These are phyloP conservation scores for Pseudocercospora crystallina DNA, from an alignment of 2,329 filamentous ascomycete species.

Conservation along the genomic window DNA sequence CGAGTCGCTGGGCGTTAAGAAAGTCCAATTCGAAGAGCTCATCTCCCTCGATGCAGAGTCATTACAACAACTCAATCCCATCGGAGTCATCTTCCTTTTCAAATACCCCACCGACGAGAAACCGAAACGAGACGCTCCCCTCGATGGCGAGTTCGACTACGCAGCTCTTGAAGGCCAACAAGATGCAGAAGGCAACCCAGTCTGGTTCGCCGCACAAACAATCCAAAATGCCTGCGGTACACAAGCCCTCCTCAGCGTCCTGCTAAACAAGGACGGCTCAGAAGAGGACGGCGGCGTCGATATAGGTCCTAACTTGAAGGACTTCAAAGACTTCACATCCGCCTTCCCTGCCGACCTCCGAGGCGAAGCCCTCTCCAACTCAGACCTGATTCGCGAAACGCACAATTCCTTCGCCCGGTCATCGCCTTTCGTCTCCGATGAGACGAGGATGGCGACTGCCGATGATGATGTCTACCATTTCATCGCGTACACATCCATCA, in stretches of 20 bases:
- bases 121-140: conserved; percentile 61
- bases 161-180: conserved; percentile 54
- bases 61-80: conserved; percentile 59
- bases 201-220: conserved; percentile 95
- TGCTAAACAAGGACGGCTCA: conserved; percentile 71
- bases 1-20: conserved; percentile 84
- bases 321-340: conserved; percentile 87
- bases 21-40: conserved; percentile 96
- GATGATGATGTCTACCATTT: conserved; percentile 96
- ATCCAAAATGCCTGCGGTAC: conserved; percentile 99
- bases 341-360: conserved; percentile 69
- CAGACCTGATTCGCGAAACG: conserved; percentile 58
- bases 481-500: conserved; percentile 85
- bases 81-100: conserved; percentile 96
- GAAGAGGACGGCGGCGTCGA: conserved; percentile 54
- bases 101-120: conserved; percentile 79
- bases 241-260: conserved; percentile 86
- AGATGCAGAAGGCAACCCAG: conserved; percentile 40
- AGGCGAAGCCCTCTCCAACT: conserved; percentile 71
- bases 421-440: conserved; percentile 92
- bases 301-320: conserved; percentile 67
- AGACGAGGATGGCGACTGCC: conserved; percentile 66
- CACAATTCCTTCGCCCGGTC: conserved; percentile 90
- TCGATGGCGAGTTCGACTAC: conserved; percentile 79
- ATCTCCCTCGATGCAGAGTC: conserved; percentile 79